A percentile compares a stretch with the other conserved stretches of the same genome.
phyloP scores from a whole-genome alignment of 2,329 filamentous ascomycete genomes.

The Claviceps humidiphila region DNA sequence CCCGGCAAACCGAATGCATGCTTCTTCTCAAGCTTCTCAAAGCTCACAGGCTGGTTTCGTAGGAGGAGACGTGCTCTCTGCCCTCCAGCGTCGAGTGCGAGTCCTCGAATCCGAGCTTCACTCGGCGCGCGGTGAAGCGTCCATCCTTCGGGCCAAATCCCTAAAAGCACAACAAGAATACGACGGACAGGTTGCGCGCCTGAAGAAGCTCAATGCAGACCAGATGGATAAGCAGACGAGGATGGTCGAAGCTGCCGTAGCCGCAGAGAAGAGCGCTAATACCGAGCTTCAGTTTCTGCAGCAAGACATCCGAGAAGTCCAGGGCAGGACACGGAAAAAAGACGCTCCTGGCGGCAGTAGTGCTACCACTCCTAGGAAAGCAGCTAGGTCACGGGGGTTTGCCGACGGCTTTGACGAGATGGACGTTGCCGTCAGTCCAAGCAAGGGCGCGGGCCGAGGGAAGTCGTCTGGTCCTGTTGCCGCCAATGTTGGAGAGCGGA shows the following conservation, averaged over 20 bases:
- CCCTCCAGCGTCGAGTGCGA: slow-evolving; percentile 38
- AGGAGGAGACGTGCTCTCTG: slow-evolving; percentile 25
- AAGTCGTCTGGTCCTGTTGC: slow-evolving; percentile 30
- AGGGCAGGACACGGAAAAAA: slow-evolving; percentile 33
- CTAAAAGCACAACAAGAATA: slow-evolving; percentile 48
- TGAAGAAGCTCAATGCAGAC: slow-evolving; percentile 52
- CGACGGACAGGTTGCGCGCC: slow-evolving; percentile 45
- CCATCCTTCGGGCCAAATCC: slow-evolving; percentile 60
- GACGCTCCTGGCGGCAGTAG: slow-evolving; percentile 19
- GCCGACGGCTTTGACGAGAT: slow-evolving; percentile 68
- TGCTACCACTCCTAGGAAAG: slow-evolving; percentile 46
- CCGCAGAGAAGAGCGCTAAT: slow-evolving; percentile 49
- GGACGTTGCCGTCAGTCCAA: slow-evolving; percentile 41
- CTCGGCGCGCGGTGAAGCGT: slow-evolving; percentile 56
- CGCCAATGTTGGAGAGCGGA: slow-evolving; percentile 34
- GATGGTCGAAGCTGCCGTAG: slow-evolving; percentile 49
- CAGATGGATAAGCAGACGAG: slow-evolving; percentile 49
- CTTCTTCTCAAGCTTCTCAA: slow-evolving; percentile 9
- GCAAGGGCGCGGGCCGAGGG: slow-evolving; percentile 31
- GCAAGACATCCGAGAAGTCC: slow-evolving; percentile 54
- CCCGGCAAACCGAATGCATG: slow-evolving; percentile 12
- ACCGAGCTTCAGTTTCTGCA: slow-evolving; percentile 63
- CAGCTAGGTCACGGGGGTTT: slow-evolving; percentile 40
- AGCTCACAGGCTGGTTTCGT: slow-evolving; percentile 13
- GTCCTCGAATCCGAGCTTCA: slow-evolving; percentile 43